Conservation (phyloP, 805 yeast genomes). For the Yarrowia keelungensis region DNA sequence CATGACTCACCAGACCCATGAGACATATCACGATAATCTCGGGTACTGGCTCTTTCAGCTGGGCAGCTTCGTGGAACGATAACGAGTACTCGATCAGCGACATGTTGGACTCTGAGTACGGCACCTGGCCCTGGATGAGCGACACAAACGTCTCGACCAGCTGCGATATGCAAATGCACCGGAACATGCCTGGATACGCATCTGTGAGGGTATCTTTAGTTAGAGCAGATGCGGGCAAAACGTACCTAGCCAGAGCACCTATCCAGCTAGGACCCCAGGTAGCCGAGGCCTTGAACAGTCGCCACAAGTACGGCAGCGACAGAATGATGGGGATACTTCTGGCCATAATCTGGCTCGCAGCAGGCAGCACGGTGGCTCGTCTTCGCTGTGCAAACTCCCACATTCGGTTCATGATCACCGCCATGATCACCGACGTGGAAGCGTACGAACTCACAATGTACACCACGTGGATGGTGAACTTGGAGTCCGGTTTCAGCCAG, state of each 20-base stretch:
- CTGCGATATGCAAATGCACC: conserved; percentile 59
- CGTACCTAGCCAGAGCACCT: conserved; percentile 3
- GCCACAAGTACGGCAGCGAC: conserved; percentile 16
- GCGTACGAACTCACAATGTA: conserved; percentile 33
- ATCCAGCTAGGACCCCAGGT: conserved; percentile 20
- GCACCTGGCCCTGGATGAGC: conserved; percentile 61
- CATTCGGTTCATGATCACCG: conserved; percentile 36
- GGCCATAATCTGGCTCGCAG: conserved; percentile 14
- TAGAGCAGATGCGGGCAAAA: background rate
- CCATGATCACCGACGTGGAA: conserved; percentile 17
- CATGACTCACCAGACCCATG: conserved; percentile 64
- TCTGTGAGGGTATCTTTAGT: conserved; percentile 15
- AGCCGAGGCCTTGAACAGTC: conserved; percentile 23
- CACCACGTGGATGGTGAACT: conserved; percentile 19
- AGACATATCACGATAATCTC: conserved; percentile 61
- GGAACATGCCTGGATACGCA: conserved; percentile 23
- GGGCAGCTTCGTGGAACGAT: conserved; percentile 75
- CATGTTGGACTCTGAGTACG: conserved; percentile 69
- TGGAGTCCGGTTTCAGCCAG: conserved; percentile 36
- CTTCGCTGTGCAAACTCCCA: conserved; percentile 32
- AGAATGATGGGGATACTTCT: conserved; percentile 16
- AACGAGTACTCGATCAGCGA: conserved; percentile 78
- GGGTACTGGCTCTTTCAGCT: conserved; percentile 58
- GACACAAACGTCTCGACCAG: conserved; percentile 71
- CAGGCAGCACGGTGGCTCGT: conserved; percentile 5